These are phyloP conservation scores for Plasmodium vinckei DNA, from an alignment of 169 alveolate species.

Conservation along the genomic window DNA sequence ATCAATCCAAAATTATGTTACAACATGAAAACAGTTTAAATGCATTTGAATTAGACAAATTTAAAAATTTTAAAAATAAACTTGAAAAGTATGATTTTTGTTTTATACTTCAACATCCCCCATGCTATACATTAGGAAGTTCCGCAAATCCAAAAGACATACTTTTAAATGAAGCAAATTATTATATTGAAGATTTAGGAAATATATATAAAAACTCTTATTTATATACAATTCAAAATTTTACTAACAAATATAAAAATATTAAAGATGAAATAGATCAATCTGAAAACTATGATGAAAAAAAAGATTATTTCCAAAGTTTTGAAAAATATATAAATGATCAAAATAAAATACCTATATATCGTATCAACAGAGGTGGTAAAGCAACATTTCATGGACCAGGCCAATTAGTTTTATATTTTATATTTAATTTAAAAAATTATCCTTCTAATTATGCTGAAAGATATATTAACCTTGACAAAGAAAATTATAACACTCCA, in stretches of 20 bases:
- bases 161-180: constrained; percentile 22
- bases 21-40: constrained; percentile 22
- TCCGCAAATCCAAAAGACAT: constrained; percentile 65
- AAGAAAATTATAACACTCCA: constrained; percentile 15
- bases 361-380: constrained; percentile 83
- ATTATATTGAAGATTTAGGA: constrained; percentile 63
- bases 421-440: constrained; percentile 77
- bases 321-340: constrained; percentile 14
- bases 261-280: constrained; percentile 8
- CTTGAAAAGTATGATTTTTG: constrained; percentile 77
- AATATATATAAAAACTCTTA: constrained; percentile 22
- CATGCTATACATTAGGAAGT: constrained; percentile 81
- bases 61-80: constrained; percentile 37
- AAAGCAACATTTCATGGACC: constrained; percentile 85
- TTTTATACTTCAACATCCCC: constrained; percentile 79
- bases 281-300: constrained; percentile 41
- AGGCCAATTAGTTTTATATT: constrained; percentile 82
- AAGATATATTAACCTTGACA: constrained; percentile 15
- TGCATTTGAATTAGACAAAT: constrained; percentile 14
- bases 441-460: constrained; percentile 62
- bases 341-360: constrained; percentile 52
- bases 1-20: constrained; percentile 57
- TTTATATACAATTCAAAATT: constrained; percentile 13
- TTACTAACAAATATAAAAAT: constrained; percentile 17
- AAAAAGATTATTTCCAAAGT: constrained; percentile 22